Conservation (phyloP, 2,329 filamentous ascomycete genomes). For the Clonostachys solani region DNA sequence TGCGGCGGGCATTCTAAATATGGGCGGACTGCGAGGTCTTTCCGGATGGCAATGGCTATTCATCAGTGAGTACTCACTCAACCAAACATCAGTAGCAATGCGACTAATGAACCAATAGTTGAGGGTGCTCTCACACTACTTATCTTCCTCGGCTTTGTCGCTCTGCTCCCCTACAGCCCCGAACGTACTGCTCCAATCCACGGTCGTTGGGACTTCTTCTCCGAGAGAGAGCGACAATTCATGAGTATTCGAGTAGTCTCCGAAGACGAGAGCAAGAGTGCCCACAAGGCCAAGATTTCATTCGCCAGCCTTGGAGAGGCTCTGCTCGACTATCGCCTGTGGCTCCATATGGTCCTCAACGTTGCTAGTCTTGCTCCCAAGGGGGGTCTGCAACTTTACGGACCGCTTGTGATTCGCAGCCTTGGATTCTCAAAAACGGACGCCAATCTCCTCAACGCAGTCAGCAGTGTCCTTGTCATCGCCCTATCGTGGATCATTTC, state of each 20-base stretch:
- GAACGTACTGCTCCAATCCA: conserved; percentile 8
- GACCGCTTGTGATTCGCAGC: conserved; percentile 10
- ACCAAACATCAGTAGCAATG: background rate
- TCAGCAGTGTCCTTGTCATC: conserved; percentile 10
- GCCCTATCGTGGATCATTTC: conserved; percentile 9
- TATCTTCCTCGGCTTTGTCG: conserved; percentile 7
- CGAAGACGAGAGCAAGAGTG: conserved; percentile 12
- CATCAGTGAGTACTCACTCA: conserved; percentile 17
- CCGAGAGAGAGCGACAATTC: conserved; percentile 7
- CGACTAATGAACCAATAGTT: conserved; percentile 2
- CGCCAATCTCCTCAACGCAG: conserved; percentile 12
- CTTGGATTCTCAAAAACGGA: conserved; percentile 14
- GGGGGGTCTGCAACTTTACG: conserved; percentile 15
- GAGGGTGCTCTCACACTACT: conserved; percentile 11
- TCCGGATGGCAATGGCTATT: conserved; percentile 61
- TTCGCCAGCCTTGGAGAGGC: conserved; percentile 1
- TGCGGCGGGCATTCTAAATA: conserved; percentile 6
- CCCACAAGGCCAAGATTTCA: conserved; percentile 5
- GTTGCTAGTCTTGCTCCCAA: conserved; percentile 13
- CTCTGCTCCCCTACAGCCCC: conserved; percentile 9
- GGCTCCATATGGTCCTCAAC: conserved; percentile 12
- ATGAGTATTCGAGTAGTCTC: conserved; percentile 7
- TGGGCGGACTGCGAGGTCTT: conserved; percentile 2
- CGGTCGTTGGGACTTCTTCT: conserved; percentile 10
- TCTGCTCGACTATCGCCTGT: conserved; percentile 7